phyloP scores from a whole-genome alignment of 164 flowering plant species.

The Piper longum region DNA sequence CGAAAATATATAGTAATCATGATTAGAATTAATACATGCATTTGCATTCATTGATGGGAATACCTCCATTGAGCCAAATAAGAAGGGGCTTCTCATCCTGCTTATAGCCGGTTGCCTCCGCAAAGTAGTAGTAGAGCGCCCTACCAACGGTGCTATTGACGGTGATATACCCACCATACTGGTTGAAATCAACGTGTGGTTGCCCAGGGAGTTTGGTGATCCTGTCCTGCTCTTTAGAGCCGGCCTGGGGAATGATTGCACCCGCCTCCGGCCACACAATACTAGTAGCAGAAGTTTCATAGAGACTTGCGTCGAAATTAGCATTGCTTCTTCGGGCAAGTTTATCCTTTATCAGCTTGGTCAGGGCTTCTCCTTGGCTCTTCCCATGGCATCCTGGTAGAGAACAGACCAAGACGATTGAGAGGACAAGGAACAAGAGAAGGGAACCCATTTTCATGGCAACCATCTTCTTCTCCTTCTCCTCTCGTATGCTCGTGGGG shows the following conservation, averaged over 20 bases:
- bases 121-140: no score
- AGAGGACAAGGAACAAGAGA: neutral
- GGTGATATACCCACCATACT: constrained; percentile 67
- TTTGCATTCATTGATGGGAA: neutral
- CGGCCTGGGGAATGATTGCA: constrained; percentile 9
- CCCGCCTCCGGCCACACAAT: neutral
- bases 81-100: constrained; percentile 34
- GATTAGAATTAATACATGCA: neutral
- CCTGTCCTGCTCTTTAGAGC: neutral
- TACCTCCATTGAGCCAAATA: constrained; percentile 65
- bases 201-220: constrained; percentile 38
- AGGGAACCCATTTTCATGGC: neutral
- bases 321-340: neutral
- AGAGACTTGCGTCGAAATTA: neutral
- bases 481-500: no score
- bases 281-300: neutral
- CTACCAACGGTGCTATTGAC: constrained; percentile 38
- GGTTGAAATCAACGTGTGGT: constrained; percentile 32
- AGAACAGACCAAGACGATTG: neutral
- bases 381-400: neutral
- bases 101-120: neutral
- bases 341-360: neutral
- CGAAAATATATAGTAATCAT: neutral
- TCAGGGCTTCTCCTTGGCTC: constrained; percentile 5
- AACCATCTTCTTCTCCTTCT: neutral